These are phyloP conservation scores for Hyphodiscus hymeniophilus DNA, from an alignment of 495 filamentous ascomycete species.

Conservation along the genomic window DNA sequence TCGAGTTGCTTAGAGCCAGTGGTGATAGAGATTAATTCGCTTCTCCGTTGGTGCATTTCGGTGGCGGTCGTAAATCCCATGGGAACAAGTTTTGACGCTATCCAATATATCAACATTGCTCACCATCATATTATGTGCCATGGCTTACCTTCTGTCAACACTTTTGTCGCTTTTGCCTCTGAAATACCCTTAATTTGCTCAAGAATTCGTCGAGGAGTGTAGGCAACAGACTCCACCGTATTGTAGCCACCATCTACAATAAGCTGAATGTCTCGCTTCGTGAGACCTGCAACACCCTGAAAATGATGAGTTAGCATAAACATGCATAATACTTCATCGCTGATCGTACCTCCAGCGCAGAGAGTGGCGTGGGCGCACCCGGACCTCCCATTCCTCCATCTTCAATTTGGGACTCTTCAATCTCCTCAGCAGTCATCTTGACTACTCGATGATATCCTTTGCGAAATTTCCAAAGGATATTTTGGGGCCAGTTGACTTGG, in stretches of 20 bases:
- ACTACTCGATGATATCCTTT: neutral
- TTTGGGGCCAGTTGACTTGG: neutral
- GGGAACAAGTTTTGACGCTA: constrained; percentile 89
- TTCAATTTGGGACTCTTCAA: constrained; percentile 26
- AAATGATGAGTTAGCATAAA: neutral
- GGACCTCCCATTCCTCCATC: constrained; percentile 58
- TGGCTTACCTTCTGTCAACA: constrained; percentile 75
- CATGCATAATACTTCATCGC: neutral
- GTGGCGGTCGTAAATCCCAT: constrained; percentile 99
- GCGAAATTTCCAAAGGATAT: no score
- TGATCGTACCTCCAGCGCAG: constrained; percentile 67
- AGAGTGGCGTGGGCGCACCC: constrained; percentile 88
- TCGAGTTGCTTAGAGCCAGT: constrained; percentile 96
- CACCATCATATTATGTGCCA: neutral
- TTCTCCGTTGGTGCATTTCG: constrained; percentile 95
- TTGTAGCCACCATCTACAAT: constrained; percentile 88
- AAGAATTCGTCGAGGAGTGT: constrained; percentile 78
- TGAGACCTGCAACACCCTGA: constrained; percentile 74
- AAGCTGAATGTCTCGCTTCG: constrained; percentile 88
- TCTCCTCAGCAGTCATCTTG: constrained; percentile 22
- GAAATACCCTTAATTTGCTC: constrained; percentile 98
- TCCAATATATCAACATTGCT: constrained; percentile 11
- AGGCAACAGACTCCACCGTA: constrained; percentile 91
- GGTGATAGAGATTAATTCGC: constrained; percentile 94
- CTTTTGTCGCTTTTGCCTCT: constrained; percentile 87